Evolutionary conservation across 179 eudicot species (phyloP), one percentile per base, ranked within the genome.

Genomic region (Beta macrorhiza): DNA sequence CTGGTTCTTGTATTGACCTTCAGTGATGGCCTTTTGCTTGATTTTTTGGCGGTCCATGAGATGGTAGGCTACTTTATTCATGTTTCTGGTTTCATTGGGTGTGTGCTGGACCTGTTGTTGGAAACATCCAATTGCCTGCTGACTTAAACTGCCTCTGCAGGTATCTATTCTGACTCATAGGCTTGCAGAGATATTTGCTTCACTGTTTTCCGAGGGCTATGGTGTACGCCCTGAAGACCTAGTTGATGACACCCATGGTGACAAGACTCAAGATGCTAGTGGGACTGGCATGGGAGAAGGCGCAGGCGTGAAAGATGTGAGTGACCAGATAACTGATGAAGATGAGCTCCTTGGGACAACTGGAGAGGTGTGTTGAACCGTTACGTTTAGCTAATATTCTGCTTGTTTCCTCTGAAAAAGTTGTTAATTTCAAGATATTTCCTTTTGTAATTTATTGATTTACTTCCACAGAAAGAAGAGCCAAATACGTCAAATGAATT

Each of bases 261-360:
- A 86, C 67, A 80, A 45, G 67, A 82, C 94, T 78, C 85, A 93
- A 88, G 97, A 97, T 79, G 97, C 90, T 75, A 84, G 79, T 78
- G 98, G 97, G 75, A 93, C 97, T 37, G 99, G 99, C 82, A 92
- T 94, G 97, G 98, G 98, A 78, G 99, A 97, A 80, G 99, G 99
- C 81, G 89, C 79, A 1, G 98, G 97, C 73, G 51, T 72, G 71
- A 89, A 89, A 72, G 99, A 97, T 87, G 97, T 97, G 67, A 97
- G 99, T 81, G 92, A 97, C 68, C 91, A 97, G 87, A 93, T 97
- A 83, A 83, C 83, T 72, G 95, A 91, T 80, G 99, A 97, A 87
- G 91, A 93, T 86, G 98, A 97, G 84, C 95, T 96, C 72, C 91
- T 92, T 78, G 97, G 97, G 80, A 76, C 90, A 65, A 84, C 89